Conservation (phyloP, 2,329 filamentous ascomycete species). For the Hymenoscyphus scutula region DNA sequence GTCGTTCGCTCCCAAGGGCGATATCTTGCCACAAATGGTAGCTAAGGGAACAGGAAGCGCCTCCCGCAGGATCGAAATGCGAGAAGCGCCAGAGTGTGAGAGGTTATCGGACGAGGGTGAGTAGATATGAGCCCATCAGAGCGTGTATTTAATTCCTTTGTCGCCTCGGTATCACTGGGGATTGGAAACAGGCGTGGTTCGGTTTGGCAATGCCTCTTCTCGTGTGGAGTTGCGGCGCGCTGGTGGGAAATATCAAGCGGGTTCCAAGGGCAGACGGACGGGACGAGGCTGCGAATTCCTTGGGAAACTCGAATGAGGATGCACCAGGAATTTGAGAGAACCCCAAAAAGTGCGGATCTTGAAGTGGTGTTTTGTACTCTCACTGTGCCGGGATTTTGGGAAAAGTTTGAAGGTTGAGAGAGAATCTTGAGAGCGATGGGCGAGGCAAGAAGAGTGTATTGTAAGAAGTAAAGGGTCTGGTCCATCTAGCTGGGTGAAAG, state of each 20-base stretch:
- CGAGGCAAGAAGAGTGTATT: constrained; percentile 2
- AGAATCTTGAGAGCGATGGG: not conserved
- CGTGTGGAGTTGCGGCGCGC: not conserved
- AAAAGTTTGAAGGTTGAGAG: not conserved
- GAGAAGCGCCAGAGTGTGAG: constrained; percentile 35
- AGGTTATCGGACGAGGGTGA: constrained; percentile 33
- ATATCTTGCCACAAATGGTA: constrained; percentile 11
- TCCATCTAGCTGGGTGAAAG: not conserved
- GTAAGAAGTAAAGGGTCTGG: constrained; percentile 1
- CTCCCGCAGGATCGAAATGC: constrained; percentile 33
- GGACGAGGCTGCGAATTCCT: constrained; percentile 5
- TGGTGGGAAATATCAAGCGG: not conserved
- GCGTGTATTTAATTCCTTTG: not conserved
- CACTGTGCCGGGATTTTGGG: not conserved
- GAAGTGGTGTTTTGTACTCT: not conserved
- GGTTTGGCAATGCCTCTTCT: not conserved
- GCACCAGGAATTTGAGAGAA: not conserved
- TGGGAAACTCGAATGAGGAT: not conserved
- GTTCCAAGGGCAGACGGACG: not conserved
- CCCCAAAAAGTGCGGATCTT: not conserved
- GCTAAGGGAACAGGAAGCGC: constrained; percentile 28
- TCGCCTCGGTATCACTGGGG: not conserved
- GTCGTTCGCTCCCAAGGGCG: constrained; percentile 14
- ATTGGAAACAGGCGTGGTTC: not conserved
- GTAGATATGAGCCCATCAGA: constrained; percentile 35